Conservation (phyloP, 2,329 filamentous ascomycete genomes). For the Penicillium psychrosexuale region DNA sequence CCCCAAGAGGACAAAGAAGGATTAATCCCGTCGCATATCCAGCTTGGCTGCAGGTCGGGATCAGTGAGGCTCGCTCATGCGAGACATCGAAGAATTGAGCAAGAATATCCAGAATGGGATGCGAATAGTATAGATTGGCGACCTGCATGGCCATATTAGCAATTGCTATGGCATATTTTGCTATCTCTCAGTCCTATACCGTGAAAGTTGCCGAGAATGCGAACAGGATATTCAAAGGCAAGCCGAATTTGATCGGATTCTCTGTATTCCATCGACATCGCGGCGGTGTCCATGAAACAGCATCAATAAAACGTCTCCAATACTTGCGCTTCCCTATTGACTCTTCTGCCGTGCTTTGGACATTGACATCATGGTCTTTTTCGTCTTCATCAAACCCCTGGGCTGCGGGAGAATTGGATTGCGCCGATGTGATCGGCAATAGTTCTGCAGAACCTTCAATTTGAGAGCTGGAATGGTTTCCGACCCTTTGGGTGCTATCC, state of each 20-base stretch:
- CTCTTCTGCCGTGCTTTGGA: background rate
- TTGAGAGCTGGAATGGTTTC: background rate
- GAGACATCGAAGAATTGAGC: constrained; percentile 67
- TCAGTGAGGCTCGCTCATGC: constrained; percentile 63
- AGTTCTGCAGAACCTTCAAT: background rate
- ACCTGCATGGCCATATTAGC: constrained; percentile 49
- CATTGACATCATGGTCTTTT: background rate
- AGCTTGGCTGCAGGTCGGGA: constrained; percentile 75
- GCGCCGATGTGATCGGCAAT: background rate
- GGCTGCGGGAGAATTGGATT: background rate
- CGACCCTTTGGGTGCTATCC: background rate
- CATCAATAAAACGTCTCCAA: constrained; percentile 5
- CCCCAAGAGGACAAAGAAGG: constrained; percentile 72
- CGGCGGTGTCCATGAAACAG: constrained; percentile 59
- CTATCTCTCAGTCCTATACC: constrained; percentile 5
- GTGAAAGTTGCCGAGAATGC: constrained; percentile 48
- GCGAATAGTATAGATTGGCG: constrained; percentile 77
- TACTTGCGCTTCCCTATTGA: background rate
- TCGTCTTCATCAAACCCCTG: background rate
- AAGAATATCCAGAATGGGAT: constrained; percentile 73
- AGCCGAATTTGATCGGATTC: constrained; percentile 64
- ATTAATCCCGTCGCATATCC: constrained; percentile 73
- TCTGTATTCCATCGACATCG: constrained; percentile 66
- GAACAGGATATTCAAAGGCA: constrained; percentile 68
- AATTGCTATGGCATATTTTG: background rate